phyloP scores from a whole-genome alignment of 257 asterid species.

The Dorcoceras hygrometricum region DNA sequence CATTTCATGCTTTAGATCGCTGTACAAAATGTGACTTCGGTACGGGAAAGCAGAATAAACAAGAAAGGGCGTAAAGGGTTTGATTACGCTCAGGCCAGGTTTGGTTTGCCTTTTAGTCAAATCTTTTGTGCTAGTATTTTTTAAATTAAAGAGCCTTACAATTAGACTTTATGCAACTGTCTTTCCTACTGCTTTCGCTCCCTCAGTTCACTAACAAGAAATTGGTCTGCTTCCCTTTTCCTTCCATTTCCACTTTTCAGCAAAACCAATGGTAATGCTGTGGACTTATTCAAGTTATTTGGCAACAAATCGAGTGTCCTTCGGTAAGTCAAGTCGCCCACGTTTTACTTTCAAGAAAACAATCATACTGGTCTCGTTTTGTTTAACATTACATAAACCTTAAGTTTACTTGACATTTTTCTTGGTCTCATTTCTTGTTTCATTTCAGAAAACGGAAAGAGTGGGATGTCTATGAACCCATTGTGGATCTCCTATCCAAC shows the following conservation, averaged over 20 bases:
- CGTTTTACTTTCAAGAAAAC: neutral
- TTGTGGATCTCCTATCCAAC: slow-evolving; percentile 71
- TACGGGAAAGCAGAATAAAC: slow-evolving; percentile 78
- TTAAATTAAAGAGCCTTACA: neutral
- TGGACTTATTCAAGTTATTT: slow-evolving; percentile 81
- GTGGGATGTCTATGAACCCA: slow-evolving; percentile 79
- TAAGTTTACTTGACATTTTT: neutral
- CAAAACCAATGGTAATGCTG: slow-evolving; percentile 68
- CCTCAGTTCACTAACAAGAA: slow-evolving; percentile 20
- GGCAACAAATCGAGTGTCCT: slow-evolving; percentile 70
- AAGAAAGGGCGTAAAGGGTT: slow-evolving; percentile 78
- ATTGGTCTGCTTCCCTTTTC: slow-evolving; percentile 8
- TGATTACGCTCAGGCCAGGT: slow-evolving; percentile 74
- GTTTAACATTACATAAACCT: slow-evolving; percentile 29
- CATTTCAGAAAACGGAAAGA: slow-evolving; percentile 73
- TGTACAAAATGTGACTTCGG: slow-evolving; percentile 84
- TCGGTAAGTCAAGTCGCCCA: slow-evolving; percentile 41
- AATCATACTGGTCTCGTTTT: neutral
- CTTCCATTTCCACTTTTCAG: slow-evolving; percentile 38
- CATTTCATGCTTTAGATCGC: slow-evolving; percentile 57
- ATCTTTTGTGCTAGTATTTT: neutral
- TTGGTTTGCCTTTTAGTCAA: slow-evolving; percentile 6
- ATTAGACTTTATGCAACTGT: slow-evolving; percentile 6
- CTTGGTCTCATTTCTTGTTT: neutral
- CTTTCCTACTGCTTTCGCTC: slow-evolving; percentile 1